Evolutionary conservation across 2,329 filamentous ascomycete species (phyloP).

Genomic region (Hyphodiscus sp.): DNA sequence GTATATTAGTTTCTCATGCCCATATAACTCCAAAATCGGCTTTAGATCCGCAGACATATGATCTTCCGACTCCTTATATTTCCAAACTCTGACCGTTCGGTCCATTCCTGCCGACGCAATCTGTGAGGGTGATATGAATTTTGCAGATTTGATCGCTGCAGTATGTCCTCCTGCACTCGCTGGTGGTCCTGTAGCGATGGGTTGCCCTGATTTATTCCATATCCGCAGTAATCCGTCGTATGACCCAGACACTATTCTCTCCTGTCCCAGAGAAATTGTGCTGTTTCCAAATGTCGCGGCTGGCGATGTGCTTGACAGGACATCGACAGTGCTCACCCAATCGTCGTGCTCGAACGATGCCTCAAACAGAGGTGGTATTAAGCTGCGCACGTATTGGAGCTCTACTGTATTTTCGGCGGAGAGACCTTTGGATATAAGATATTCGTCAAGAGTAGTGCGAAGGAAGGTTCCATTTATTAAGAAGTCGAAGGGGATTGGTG

Average conservation of each 20-base stretch:
- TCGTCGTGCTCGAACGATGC: constrained; percentile 96
- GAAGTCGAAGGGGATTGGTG: constrained; percentile 82
- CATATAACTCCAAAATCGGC: constrained; percentile 74
- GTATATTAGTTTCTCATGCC: constrained; percentile 70
- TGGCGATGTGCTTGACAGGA: constrained; percentile 62
- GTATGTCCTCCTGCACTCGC: constrained; percentile 65
- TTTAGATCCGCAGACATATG: constrained; percentile 52
- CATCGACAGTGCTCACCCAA: constrained; percentile 86
- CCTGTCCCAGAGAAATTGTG: constrained; percentile 47
- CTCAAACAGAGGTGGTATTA: constrained; percentile 83
- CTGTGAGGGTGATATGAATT: constrained; percentile 71
- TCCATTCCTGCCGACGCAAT: constrained; percentile 81
- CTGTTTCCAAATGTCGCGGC: constrained; percentile 51
- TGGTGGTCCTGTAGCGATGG: constrained; percentile 69
- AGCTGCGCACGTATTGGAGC: constrained; percentile 86
- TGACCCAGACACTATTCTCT: constrained; percentile 80
- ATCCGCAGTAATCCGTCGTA: constrained; percentile 86
- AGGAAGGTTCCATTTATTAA: constrained; percentile 91
- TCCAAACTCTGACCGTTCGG: constrained; percentile 82
- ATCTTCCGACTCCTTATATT: constrained; percentile 64
- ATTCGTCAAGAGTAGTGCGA: constrained; percentile 82
- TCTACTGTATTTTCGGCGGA: constrained; percentile 82
- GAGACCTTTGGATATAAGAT: constrained; percentile 77
- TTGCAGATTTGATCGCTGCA: constrained; percentile 72
- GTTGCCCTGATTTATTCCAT: constrained; percentile 83